Evolutionary conservation across 1,284 basidiomycete genomes (phyloP).

Genomic region (Ceraceosorus bombacis): DNA sequence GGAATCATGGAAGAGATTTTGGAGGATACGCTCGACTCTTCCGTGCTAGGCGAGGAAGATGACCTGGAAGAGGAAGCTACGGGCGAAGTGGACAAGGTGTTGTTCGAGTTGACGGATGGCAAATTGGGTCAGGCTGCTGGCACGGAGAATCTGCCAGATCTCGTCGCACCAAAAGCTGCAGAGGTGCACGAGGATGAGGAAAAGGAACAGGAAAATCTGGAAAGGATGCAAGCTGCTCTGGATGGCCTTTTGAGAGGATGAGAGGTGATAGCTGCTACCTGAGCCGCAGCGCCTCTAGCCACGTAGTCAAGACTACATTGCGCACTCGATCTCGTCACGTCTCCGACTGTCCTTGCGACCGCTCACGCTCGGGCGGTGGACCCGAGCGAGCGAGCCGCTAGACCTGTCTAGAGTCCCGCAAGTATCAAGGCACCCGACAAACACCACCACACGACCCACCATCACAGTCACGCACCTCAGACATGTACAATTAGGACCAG

Average conservation of each 20-base stretch:
- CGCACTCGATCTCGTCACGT: no score
- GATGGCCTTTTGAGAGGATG: slow-evolving; percentile 42
- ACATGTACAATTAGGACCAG: no score
- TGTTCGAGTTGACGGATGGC: slow-evolving; percentile 91
- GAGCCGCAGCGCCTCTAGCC: no score
- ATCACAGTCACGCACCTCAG: no score
- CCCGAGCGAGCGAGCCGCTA: no score
- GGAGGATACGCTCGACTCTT: slow-evolving; percentile 50
- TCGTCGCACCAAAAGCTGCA: slow-evolving; percentile 22
- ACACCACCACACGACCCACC: no score
- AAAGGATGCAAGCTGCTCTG: slow-evolving; percentile 44
- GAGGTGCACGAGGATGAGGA: slow-evolving; percentile 14
- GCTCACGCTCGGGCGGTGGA: no score
- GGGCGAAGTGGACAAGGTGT: slow-evolving; percentile 90
- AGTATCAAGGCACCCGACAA: no score
- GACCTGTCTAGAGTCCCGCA: no score
- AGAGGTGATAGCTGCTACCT: not conserved
- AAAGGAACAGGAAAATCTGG: slow-evolving; percentile 35
- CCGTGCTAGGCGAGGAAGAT: slow-evolving; percentile 59
- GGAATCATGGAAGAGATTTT: slow-evolving; percentile 52
- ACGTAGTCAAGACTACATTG: no score
- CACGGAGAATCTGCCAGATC: slow-evolving; percentile 31
- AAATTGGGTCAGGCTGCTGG: slow-evolving; percentile 39
- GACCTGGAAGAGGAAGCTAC: slow-evolving; percentile 95
- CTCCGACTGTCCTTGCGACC: no score